Evolutionary conservation across 768 basidiomycete genomes (phyloP).

Genomic region (Tricholoma sp.): DNA sequence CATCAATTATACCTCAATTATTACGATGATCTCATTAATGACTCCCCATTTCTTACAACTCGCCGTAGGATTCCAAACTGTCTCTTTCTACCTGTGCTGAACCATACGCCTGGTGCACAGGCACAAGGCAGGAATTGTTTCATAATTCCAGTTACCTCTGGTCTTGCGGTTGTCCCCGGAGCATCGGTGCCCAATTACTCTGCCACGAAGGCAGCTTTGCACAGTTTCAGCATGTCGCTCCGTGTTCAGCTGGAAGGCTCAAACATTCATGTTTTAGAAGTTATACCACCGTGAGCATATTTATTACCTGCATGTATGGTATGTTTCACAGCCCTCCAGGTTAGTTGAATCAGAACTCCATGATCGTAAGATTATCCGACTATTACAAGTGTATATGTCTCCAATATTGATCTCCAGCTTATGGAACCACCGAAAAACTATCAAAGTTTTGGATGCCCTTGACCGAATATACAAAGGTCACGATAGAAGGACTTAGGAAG

Average conservation of each 20-base stretch:
- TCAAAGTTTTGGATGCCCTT: constrained; percentile 55
- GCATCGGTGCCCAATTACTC: constrained; percentile 44
- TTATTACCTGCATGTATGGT: neutral
- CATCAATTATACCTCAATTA: constrained; percentile 48
- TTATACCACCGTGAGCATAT: constrained; percentile 49
- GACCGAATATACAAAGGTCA: constrained; percentile 36
- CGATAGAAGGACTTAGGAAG: constrained; percentile 22
- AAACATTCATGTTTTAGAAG: constrained; percentile 50
- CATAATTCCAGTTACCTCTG: constrained; percentile 49
- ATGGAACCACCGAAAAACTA: constrained; percentile 42
- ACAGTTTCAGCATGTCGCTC: constrained; percentile 45
- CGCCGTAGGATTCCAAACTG: constrained; percentile 31
- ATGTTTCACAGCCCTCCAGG: constrained; percentile 20
- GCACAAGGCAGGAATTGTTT: constrained; percentile 40
- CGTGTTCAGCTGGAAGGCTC: constrained; percentile 41
- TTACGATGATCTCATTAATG: constrained; percentile 43
- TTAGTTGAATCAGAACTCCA: constrained; percentile 61
- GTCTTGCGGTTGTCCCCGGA: constrained; percentile 41
- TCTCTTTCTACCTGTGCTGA: neutral
- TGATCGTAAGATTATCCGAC: constrained; percentile 35
- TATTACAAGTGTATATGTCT: neutral
- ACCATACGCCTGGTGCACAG: constrained; percentile 18
- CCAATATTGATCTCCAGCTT: constrained; percentile 28
- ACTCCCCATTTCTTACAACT: constrained; percentile 51
- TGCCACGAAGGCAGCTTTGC: constrained; percentile 55